Conservation (phyloP, 192 early-diverging fungal species). For the Umbelopsis vinacea region DNA sequence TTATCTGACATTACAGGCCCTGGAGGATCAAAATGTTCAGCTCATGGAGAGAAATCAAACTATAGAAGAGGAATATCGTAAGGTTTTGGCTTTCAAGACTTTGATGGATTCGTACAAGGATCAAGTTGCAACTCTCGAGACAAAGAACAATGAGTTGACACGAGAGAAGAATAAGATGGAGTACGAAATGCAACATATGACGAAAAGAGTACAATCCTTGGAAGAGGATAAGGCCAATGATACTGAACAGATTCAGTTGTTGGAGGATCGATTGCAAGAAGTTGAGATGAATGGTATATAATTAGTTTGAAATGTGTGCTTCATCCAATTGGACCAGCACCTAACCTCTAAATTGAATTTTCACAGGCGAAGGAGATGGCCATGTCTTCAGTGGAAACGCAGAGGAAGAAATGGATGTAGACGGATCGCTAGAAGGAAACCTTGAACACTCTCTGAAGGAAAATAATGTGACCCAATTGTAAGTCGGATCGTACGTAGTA, state of each 20-base stretch:
- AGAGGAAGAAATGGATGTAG: slow-evolving; percentile 23
- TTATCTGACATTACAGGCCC: slow-evolving; percentile 31
- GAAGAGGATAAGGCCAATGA: slow-evolving; percentile 68
- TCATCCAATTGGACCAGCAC: neutral
- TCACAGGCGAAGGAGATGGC: neutral
- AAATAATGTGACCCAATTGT: slow-evolving; percentile 39
- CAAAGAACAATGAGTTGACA: slow-evolving; percentile 64
- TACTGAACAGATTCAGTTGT: slow-evolving; percentile 73
- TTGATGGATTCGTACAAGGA: slow-evolving; percentile 88
- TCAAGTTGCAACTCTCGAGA: slow-evolving; percentile 75
- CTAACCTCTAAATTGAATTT: neutral
- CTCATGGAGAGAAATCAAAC: slow-evolving; percentile 71
- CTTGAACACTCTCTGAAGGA: slow-evolving; percentile 42
- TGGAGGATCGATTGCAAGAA: slow-evolving; percentile 85
- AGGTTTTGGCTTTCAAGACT: slow-evolving; percentile 76
- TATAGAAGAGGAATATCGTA: slow-evolving; percentile 89
- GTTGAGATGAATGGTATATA: slow-evolving; percentile 68
- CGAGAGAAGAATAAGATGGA: slow-evolving; percentile 72
- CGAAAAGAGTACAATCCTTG: slow-evolving; percentile 63
- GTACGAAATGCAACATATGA: slow-evolving; percentile 67
- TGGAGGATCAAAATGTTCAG: slow-evolving; percentile 81
- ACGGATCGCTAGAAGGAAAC: slow-evolving; percentile 1
- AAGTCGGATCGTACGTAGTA: slow-evolving; percentile 4
- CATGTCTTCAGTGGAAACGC: slow-evolving; percentile 1
- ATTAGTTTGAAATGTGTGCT: neutral